These are phyloP conservation scores for Pseudocercospora cruenta DNA, from an alignment of 2,329 filamentous ascomycete genomes.

Conservation along the genomic window DNA sequence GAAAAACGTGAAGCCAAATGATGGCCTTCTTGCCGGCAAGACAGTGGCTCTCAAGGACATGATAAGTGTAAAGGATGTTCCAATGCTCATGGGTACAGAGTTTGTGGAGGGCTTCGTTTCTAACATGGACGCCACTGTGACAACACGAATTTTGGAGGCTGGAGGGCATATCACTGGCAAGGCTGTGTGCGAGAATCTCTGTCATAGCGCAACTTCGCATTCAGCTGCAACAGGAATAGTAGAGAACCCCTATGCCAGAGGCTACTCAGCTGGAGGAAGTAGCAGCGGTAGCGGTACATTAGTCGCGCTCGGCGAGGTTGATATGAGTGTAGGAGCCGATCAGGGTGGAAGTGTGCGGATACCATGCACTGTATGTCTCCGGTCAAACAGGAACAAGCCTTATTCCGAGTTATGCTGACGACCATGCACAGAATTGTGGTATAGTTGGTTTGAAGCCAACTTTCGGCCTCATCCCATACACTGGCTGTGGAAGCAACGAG, in stretches of 20 bases:
- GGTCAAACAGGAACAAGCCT: neutral
- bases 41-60: slow-evolving; percentile 54
- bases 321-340: slow-evolving; percentile 45
- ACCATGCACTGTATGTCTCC: neutral
- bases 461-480: slow-evolving; percentile 56
- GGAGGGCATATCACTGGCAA: slow-evolving; percentile 51
- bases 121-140: slow-evolving; percentile 51
- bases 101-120: slow-evolving; percentile 44
- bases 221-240: slow-evolving; percentile 39
- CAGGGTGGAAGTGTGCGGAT: slow-evolving; percentile 45
- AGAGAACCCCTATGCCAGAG: slow-evolving; percentile 49
- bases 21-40: slow-evolving; percentile 44
- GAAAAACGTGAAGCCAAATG: slow-evolving; percentile 34
- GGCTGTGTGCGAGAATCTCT: slow-evolving; percentile 55
- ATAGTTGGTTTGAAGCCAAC: slow-evolving; percentile 51
- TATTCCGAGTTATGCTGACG: neutral
- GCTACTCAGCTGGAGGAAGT: slow-evolving; percentile 55
- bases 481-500: slow-evolving; percentile 49
- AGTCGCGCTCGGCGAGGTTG: slow-evolving; percentile 45
- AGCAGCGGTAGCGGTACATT: slow-evolving; percentile 50
- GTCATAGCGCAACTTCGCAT: slow-evolving; percentile 29
- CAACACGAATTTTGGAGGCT: slow-evolving; percentile 47
- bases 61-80: slow-evolving; percentile 50
- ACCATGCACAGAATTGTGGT: slow-evolving; percentile 36
- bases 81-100: slow-evolving; percentile 50